Conservation (phyloP, 1,284 basidiomycete species). For the Melanopsichium pennsylvanicum region DNA sequence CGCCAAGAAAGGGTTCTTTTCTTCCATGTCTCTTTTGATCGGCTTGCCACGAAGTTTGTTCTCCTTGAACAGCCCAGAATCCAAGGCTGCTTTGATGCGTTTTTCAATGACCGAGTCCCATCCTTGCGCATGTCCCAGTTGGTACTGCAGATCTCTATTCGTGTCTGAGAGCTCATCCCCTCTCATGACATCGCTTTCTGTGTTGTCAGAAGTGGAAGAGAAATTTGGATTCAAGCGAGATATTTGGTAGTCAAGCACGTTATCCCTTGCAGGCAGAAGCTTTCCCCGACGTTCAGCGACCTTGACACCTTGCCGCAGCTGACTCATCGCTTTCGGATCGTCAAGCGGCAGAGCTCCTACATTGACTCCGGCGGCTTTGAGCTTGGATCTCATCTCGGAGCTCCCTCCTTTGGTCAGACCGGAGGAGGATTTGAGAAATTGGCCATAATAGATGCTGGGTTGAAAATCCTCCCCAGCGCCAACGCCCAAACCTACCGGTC, state of each 20-base stretch:
- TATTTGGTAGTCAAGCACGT: constrained; percentile 77
- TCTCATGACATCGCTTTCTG: constrained; percentile 65
- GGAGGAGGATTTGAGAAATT: constrained; percentile 27
- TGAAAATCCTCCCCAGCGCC: constrained; percentile 9
- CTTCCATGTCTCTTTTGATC: constrained; percentile 72
- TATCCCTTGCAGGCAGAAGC: constrained; percentile 69
- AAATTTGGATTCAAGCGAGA: constrained; percentile 33
- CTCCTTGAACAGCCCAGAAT: constrained; percentile 76
- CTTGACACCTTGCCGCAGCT: constrained; percentile 71
- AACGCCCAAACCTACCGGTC: constrained; percentile 30
- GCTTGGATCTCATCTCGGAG: constrained; percentile 30
- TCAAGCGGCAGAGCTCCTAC: constrained; percentile 52
- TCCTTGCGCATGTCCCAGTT: constrained; percentile 44
- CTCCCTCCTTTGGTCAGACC: not conserved
- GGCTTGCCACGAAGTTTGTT: constrained; percentile 80
- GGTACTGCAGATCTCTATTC: constrained; percentile 24
- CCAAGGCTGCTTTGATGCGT: constrained; percentile 72
- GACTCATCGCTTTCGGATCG: constrained; percentile 70
- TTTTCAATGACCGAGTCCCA: constrained; percentile 58
- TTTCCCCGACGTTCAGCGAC: constrained; percentile 72
- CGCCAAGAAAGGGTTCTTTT: constrained; percentile 75
- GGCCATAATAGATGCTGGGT: constrained; percentile 51
- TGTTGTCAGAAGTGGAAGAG: not conserved
- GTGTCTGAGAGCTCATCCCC: constrained; percentile 64
- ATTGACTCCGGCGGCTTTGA: constrained; percentile 41